Evolutionary conservation across 2,329 filamentous ascomycete genomes (phyloP).

Genomic region (Aspergillus hiratsukae): DNA sequence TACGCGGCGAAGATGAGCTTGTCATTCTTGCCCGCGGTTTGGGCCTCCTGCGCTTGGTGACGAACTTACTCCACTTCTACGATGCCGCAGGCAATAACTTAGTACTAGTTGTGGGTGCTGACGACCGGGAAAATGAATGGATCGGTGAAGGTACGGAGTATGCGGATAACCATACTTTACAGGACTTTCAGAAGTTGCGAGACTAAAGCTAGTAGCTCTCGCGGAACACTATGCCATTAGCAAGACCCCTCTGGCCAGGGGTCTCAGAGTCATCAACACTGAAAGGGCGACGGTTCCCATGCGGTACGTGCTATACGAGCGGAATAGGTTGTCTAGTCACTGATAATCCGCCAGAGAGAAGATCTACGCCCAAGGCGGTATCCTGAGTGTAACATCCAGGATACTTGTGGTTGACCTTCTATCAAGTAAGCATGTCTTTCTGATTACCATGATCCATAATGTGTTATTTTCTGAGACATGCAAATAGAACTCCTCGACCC

Average conservation of each 20-base stretch:
- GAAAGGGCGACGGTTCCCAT: slow-evolving; percentile 83
- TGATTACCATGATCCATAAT: not conserved
- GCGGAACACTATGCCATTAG: slow-evolving; percentile 94
- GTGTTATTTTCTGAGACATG: slow-evolving; percentile 10
- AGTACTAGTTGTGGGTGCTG: slow-evolving; percentile 81
- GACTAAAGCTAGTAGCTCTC: slow-evolving; percentile 51
- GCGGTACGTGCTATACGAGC: slow-evolving; percentile 36
- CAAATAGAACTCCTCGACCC: slow-evolving; percentile 62
- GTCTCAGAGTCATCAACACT: slow-evolving; percentile 88
- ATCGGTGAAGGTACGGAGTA: slow-evolving; percentile 66
- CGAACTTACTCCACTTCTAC: slow-evolving; percentile 95
- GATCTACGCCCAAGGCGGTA: slow-evolving; percentile 82
- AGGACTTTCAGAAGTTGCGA: not conserved
- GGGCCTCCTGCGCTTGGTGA: slow-evolving; percentile 83
- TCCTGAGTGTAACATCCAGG: slow-evolving; percentile 92
- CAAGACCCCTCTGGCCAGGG: slow-evolving; percentile 73
- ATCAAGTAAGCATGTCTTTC: slow-evolving; percentile 47
- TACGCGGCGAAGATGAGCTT: slow-evolving; percentile 86
- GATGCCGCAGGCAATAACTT: slow-evolving; percentile 94
- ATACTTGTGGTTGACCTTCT: slow-evolving; percentile 92
- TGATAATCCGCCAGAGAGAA: slow-evolving; percentile 60
- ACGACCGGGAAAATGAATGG: slow-evolving; percentile 93
- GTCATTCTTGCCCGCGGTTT: slow-evolving; percentile 88
- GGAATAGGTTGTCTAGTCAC: not conserved
- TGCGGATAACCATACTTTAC: not conserved